These are phyloP conservation scores for Cladosporium sp. DNA, from an alignment of 2,329 filamentous ascomycete genomes.

Conservation along the genomic window DNA sequence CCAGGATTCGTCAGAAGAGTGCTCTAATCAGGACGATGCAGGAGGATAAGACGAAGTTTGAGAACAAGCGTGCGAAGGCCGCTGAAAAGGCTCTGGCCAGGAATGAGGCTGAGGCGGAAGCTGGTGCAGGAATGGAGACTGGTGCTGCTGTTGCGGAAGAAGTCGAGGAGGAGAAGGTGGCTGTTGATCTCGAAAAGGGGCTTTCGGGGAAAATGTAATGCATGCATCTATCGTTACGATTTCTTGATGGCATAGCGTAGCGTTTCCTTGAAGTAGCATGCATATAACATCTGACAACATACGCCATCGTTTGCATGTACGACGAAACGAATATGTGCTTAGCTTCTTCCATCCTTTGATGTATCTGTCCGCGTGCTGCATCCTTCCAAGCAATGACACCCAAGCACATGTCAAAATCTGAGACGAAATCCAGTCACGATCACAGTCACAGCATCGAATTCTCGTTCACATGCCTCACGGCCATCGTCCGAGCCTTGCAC, in stretches of 20 bases:
- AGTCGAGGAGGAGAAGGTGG: slow-evolving; percentile 27
- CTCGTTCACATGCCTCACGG: slow-evolving; percentile 14
- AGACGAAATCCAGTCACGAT: background rate
- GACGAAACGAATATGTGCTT: background rate
- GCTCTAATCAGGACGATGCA: slow-evolving; percentile 52
- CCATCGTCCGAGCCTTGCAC: background rate
- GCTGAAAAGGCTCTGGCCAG: slow-evolving; percentile 32
- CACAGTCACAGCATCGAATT: slow-evolving; percentile 1
- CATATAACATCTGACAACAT: background rate
- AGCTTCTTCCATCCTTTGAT: background rate
- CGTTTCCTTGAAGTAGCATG: slow-evolving; percentile 3
- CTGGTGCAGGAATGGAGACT: slow-evolving; percentile 43
- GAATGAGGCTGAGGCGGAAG: slow-evolving; percentile 31
- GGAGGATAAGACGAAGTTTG: slow-evolving; percentile 49
- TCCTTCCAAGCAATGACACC: background rate
- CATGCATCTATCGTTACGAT: background rate
- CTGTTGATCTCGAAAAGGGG: slow-evolving; percentile 27
- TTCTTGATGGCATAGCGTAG: slow-evolving; percentile 8
- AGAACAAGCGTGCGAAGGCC: slow-evolving; percentile 43
- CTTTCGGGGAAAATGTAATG: background rate
- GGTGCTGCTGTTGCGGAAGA: slow-evolving; percentile 39
- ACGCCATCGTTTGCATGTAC: background rate
- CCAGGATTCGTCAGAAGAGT: slow-evolving; percentile 58
- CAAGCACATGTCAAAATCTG: slow-evolving; percentile 10
- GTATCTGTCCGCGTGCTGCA: background rate